Conservation (phyloP, 495 filamentous ascomycete genomes). For the Lineolata rhizophorae region DNA sequence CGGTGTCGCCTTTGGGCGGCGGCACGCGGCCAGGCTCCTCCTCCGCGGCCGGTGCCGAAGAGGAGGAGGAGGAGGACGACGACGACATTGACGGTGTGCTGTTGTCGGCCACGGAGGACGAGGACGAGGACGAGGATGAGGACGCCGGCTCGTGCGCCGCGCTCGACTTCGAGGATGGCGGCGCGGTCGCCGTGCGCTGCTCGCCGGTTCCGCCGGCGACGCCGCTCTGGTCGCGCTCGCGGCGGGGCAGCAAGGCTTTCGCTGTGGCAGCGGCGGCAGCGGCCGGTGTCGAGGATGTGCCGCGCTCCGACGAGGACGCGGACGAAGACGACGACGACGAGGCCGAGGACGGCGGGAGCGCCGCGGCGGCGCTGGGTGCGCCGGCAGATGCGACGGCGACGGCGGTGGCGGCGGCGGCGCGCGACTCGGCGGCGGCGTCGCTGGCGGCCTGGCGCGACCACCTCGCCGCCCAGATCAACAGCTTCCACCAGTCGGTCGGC, state of each 20-base stretch:
- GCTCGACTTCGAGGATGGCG: conserved; percentile 25
- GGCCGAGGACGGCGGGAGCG: background rate
- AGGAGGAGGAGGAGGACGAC: background rate
- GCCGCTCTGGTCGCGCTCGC: too few relatives aligned
- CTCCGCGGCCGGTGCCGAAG: background rate
- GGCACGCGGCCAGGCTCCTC: background rate
- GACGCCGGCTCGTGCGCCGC: conserved; percentile 20
- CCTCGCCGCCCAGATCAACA: conserved; percentile 53
- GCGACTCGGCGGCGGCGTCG: conserved; percentile 23
- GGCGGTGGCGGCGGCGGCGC: conserved; percentile 12
- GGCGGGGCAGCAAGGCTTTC: too few relatives aligned
- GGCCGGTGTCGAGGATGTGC: conserved; percentile 22
- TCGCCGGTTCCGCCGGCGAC: too few relatives aligned
- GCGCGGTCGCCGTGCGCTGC: background rate
- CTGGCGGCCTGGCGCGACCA: conserved; percentile 58
- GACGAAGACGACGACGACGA: background rate
- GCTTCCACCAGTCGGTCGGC: conserved; percentile 56
- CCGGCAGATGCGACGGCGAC: conserved; percentile 2
- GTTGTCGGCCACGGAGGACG: conserved; percentile 12
- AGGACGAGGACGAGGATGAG: conserved; percentile 26
- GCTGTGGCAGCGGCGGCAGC: background rate
- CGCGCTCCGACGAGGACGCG: conserved; percentile 4
- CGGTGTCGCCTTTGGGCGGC: background rate
- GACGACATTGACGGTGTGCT: conserved; percentile 35
- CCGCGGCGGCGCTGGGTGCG: conserved; percentile 16